phyloP scores from a whole-genome alignment of 129 eudicot genomes.

The Scalesia atractyloides region DNA sequence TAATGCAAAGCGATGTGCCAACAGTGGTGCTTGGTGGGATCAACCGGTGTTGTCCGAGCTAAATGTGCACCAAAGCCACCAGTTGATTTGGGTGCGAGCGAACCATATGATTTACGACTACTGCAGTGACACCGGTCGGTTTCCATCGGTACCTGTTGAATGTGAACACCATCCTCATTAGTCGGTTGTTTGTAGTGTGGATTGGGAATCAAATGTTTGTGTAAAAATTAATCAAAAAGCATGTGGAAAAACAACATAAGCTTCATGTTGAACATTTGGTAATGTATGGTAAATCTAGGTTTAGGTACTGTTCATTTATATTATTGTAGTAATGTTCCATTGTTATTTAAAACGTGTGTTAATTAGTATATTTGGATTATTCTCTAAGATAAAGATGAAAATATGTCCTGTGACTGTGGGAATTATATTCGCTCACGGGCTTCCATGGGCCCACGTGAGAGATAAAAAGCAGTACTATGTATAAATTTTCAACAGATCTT shows the following conservation, averaged over 20 bases:
- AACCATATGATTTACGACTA: slow-evolving; percentile 88
- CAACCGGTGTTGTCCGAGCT: slow-evolving; percentile 70
- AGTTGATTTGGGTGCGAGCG: slow-evolving; percentile 79
- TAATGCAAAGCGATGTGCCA: slow-evolving; percentile 48
- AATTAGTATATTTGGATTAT: background rate
- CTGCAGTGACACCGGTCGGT: slow-evolving; percentile 63
- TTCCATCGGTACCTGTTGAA: slow-evolving; percentile 63
- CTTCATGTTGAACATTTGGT: slow-evolving; percentile 46
- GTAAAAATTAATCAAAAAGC: slow-evolving; percentile 29
- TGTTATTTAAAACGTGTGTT: background rate
- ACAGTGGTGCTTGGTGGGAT: slow-evolving; percentile 79
- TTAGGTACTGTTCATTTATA: slow-evolving; percentile 14
- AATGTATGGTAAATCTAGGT: slow-evolving; percentile 22
- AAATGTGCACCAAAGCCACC: slow-evolving; percentile 82
- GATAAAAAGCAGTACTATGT: background rate
- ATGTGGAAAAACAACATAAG: slow-evolving; percentile 40
- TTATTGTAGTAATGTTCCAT: background rate
- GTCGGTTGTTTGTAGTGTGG: background rate
- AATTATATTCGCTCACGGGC: slow-evolving; percentile 15
- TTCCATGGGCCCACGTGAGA: slow-evolving; percentile 9
- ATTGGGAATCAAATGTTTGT: background rate
- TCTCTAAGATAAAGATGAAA: background rate
- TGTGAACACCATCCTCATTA: slow-evolving; percentile 80
- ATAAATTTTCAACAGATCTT: background rate
- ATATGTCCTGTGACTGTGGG: background rate